Percentiles rank a stretch among this genome's conserved stretches.
phyloP scores from a whole-genome alignment of 1,139 yeast genomes.

The Pichia cactophila region DNA sequence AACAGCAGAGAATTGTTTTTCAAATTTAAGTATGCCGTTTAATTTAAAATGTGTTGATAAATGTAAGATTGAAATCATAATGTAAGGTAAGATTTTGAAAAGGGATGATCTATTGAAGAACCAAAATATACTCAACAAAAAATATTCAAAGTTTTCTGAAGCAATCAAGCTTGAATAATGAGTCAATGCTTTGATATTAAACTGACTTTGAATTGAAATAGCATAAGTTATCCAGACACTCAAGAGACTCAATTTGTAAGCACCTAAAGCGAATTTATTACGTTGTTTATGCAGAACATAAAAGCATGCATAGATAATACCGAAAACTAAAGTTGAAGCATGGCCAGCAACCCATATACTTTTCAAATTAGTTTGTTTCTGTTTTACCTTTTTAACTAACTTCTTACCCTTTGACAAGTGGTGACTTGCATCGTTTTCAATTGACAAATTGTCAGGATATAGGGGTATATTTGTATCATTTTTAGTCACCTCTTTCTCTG shows the following conservation, averaged over 20 bases:
- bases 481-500: not conserved
- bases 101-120: conserved; percentile 53
- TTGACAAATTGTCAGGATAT: not conserved
- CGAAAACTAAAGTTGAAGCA: conserved; percentile 39
- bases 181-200: conserved; percentile 45
- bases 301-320: conserved; percentile 40
- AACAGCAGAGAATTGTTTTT: conserved; percentile 37
- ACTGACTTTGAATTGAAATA: conserved; percentile 50
- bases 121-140: conserved; percentile 52
- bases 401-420: conserved; percentile 5
- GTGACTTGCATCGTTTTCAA: not conserved
- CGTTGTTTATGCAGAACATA: conserved; percentile 39
- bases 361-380: conserved; percentile 28
- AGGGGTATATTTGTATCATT: not conserved
- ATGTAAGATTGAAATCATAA: conserved; percentile 51
- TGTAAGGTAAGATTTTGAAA: conserved; percentile 58
- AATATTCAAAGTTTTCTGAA: conserved; percentile 63
- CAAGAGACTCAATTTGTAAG: conserved; percentile 47
- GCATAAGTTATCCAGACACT: conserved; percentile 52
- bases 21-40: conserved; percentile 34
- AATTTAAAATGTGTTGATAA: conserved; percentile 37
- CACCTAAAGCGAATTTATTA: conserved; percentile 37
- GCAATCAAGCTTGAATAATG: conserved; percentile 51
- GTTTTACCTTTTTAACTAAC: conserved; percentile 11
- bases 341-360: conserved; percentile 62